Conservation (phyloP, 257 asterid species). For the Penstemon newberryi region DNA sequence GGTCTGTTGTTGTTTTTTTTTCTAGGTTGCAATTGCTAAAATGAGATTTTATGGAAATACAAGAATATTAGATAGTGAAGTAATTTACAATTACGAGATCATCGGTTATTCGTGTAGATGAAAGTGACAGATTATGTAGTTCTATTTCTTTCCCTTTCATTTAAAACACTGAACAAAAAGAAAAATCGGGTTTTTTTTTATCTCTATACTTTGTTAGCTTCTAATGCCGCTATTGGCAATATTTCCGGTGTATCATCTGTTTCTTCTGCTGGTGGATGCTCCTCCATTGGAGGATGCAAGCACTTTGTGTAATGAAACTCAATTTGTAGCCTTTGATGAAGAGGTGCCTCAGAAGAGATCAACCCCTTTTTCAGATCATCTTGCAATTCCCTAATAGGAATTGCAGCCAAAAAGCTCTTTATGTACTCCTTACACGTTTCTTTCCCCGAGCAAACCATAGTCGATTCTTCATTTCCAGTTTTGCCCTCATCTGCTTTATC, state of each 20-base stretch:
- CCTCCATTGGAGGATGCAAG: slow-evolving; percentile 17
- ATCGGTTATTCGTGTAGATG: slow-evolving; percentile 22
- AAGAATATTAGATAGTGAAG: slow-evolving; percentile 7
- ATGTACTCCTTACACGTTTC: slow-evolving; percentile 64
- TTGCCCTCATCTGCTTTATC: slow-evolving; percentile 23
- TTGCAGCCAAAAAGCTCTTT: slow-evolving; percentile 67
- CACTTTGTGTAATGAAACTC: slow-evolving; percentile 56
- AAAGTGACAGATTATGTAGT: neutral
- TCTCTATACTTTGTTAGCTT: slow-evolving; percentile 21
- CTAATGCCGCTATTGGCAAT: slow-evolving; percentile 22
- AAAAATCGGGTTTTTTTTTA: neutral
- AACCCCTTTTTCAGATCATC: slow-evolving; percentile 59
- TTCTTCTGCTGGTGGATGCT: slow-evolving; percentile 25
- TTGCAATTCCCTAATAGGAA: slow-evolving; percentile 62
- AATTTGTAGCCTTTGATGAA: slow-evolving; percentile 69
- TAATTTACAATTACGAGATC: slow-evolving; percentile 31
- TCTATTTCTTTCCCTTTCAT: slow-evolving; percentile 2
- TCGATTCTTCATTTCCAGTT: slow-evolving; percentile 28
- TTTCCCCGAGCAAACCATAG: slow-evolving; percentile 43
- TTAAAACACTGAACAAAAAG: slow-evolving; percentile 13
- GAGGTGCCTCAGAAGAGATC: slow-evolving; percentile 45
- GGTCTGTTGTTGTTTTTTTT: neutral
- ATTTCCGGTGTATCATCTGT: slow-evolving; percentile 22
- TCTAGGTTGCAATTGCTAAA: neutral
- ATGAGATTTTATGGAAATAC: neutral